phyloP scores from a whole-genome alignment of 345 rosid genomes.

The Lepidium sativum region DNA sequence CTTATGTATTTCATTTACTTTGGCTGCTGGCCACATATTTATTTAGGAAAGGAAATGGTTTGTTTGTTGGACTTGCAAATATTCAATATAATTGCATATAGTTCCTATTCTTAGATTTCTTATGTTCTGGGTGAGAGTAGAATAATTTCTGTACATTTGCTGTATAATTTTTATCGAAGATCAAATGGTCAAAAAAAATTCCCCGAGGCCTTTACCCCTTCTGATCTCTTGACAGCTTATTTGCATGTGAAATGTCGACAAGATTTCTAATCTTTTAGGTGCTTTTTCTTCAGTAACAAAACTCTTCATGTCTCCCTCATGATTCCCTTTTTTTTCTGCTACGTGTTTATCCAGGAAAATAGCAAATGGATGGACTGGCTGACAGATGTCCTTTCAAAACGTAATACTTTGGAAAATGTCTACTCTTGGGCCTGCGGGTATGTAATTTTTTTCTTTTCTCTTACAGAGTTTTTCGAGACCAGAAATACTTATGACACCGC shows the following conservation, averaged over 20 bases:
- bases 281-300: neutral
- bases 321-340: neutral
- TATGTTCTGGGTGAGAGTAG: neutral
- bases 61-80: neutral
- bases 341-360: constrained; percentile 44
- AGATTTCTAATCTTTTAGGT: neutral
- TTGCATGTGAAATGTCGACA: constrained; percentile 3
- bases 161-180: neutral
- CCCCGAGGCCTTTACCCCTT: neutral
- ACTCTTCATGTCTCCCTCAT: neutral
- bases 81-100: neutral
- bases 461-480: neutral
- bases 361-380: constrained; percentile 73
- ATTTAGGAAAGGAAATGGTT: constrained; percentile 1
- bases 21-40: neutral
- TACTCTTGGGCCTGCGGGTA: constrained; percentile 93
- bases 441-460: constrained; percentile 15
- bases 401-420: constrained; percentile 77
- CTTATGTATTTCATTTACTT: neutral
- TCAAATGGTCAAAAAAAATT: neutral
- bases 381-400: constrained; percentile 53
- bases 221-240: neutral
- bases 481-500: neutral
- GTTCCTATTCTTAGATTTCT: neutral
- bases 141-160: neutral